A percentile compares a stretch with the other conserved stretches of the same genome.
Conservation (phyloP, 768 basidiomycete species). For the Naganishia antarctica region DNA sequence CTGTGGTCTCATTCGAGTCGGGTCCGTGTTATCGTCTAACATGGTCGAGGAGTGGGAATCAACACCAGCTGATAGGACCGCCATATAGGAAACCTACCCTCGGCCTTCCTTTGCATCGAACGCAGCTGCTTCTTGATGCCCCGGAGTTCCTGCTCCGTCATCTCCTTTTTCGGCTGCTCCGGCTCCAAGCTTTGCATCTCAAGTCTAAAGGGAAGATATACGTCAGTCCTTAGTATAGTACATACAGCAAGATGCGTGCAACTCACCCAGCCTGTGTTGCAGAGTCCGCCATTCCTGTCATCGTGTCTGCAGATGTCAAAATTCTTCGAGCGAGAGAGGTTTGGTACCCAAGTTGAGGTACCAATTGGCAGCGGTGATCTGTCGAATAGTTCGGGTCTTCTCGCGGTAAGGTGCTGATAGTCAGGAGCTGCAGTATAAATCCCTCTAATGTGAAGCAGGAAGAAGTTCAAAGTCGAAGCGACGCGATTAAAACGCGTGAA, state of each 20-base stretch:
- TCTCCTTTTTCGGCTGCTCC: neutral
- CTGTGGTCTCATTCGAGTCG: neutral
- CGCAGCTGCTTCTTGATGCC: conserved; percentile 10
- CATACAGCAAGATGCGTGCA: too few relatives aligned
- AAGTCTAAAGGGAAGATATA: neutral
- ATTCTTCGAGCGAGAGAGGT: too few relatives aligned
- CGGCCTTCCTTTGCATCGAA: conserved; percentile 8
- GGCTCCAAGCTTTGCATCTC: neutral
- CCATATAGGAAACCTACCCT: neutral
- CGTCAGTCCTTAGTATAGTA: too few relatives aligned
- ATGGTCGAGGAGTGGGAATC: neutral
- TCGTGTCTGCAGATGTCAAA: too few relatives aligned
- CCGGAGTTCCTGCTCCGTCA: conserved; percentile 1
- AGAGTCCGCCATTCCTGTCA: too few relatives aligned
- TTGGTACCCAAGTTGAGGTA: too few relatives aligned
- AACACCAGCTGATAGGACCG: neutral
- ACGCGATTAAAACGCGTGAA: conserved; percentile 4
- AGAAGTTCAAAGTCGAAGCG: neutral
- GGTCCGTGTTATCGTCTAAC: neutral
- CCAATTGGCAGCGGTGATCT: too few relatives aligned
- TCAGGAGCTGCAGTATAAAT: too few relatives aligned
- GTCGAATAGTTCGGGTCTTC: too few relatives aligned
- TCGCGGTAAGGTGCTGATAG: too few relatives aligned
- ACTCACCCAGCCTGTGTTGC: too few relatives aligned
- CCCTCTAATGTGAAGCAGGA: conserved; percentile 16